Base-by-base conservation (phyloP, 345 rosid genomes). In the Bruguiera parviflora region DNA sequence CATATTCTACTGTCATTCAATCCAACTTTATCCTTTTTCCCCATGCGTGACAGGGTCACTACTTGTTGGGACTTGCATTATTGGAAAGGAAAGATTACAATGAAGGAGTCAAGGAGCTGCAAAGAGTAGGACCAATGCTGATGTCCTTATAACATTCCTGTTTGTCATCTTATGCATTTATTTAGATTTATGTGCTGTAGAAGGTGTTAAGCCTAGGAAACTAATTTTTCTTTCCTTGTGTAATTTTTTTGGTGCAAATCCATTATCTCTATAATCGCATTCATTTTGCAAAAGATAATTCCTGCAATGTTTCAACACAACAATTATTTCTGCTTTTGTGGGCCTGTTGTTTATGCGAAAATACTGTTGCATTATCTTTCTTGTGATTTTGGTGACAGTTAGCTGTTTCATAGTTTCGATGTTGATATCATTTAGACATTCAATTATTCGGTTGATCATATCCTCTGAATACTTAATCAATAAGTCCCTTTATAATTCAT, bases 21-120 rank as follows among this genome's bases (percentile, higher is more conserved):
- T 70, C 53, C 53, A 25, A 28, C 20, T 69, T 70, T 43, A 11
- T 28, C 56, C 21, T 39, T 46, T 46, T 7, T 66, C 67, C 68
- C 72, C 13, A 53, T 43, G 21, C 73, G 32, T 80, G 68, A 67
- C 80, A 94, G 98, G 96, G 83, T 53, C 92, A 88, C 76, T 89
- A 91, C 79, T 85, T 88, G 94, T 73, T 91, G 71, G 98, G 98
- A 72, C 93, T 84, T 67, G 88, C 96, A 13, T 84, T 89, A 75
- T 79, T 91, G 43, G 79, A 86, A 77, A 87, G 46, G 74, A 39
- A 71, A 51, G 80, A 84, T 61, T 84, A 80, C 74, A 29, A 82
- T 22, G 84, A 73, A 61, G 98, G 97, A 64, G 81, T 85, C 71
- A 89, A 79, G 73, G 86, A 83, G 73, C 75, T 94, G 83, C 86